phyloP scores from a whole-genome alignment of 768 basidiomycete species.

The Termitomyces sp. region DNA sequence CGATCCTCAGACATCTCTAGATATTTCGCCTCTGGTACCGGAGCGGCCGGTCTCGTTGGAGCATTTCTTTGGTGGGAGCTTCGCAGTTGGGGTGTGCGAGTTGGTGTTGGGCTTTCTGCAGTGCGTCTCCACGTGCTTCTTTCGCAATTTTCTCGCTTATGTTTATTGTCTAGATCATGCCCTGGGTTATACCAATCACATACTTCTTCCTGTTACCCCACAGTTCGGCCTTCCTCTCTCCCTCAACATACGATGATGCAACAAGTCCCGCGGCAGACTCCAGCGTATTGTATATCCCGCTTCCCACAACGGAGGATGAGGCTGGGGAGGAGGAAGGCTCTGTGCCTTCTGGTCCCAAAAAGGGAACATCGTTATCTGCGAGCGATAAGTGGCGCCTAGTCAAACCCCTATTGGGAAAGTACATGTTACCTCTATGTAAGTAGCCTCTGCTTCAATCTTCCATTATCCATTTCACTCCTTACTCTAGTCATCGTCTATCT shows the following conservation, averaged over 20 bases:
- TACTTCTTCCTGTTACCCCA: constrained; percentile 78
- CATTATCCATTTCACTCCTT: not conserved
- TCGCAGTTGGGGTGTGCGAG: constrained; percentile 75
- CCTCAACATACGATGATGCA: constrained; percentile 34
- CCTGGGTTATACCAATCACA: constrained; percentile 72
- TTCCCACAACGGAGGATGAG: constrained; percentile 33
- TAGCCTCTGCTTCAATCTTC: constrained; percentile 11
- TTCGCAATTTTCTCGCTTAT: not conserved
- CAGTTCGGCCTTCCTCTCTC: constrained; percentile 43
- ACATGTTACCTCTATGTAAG: constrained; percentile 94
- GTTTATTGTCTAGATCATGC: constrained; percentile 58
- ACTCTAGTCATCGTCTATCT: constrained; percentile 39
- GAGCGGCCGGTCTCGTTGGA: constrained; percentile 89
- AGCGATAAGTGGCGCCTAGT: constrained; percentile 81
- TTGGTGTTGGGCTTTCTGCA: constrained; percentile 80
- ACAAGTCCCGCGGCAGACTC: constrained; percentile 20
- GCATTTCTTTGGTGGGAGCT: constrained; percentile 96
- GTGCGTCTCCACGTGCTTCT: constrained; percentile 37
- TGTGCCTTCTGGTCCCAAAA: constrained; percentile 31
- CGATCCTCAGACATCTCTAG: constrained; percentile 26
- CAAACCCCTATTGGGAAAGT: constrained; percentile 72
- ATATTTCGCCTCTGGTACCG: constrained; percentile 93
- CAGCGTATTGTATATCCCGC: constrained; percentile 42
- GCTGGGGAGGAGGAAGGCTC: constrained; percentile 37
- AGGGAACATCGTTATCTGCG: constrained; percentile 50